These are phyloP conservation scores for Xylariaceae sp. DNA, from an alignment of 2,329 filamentous ascomycete species.

Conservation along the genomic window DNA sequence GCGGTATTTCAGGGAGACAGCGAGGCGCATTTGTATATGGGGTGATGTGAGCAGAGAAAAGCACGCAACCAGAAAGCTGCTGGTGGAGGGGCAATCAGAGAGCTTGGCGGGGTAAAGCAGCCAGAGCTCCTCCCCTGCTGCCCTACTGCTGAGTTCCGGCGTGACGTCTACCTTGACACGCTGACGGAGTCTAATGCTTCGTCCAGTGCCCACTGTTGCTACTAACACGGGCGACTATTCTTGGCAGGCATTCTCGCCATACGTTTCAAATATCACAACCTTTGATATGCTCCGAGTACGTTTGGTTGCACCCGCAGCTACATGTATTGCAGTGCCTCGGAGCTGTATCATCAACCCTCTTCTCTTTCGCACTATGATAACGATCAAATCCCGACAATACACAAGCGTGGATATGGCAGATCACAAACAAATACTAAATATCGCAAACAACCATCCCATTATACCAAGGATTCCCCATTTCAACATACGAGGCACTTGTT, in stretches of 20 bases:
- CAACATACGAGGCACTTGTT: too few species aligned
- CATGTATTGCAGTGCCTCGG: neutral
- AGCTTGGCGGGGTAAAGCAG: constrained; percentile 31
- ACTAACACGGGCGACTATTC: neutral
- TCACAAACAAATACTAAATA: too few species aligned
- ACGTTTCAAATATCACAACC: neutral
- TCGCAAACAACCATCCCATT: too few species aligned
- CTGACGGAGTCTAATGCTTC: neutral
- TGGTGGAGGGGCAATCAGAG: constrained; percentile 33
- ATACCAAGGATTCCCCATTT: too few species aligned
- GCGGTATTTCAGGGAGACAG: constrained; percentile 24
- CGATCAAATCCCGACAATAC: neutral
- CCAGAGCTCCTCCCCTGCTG: constrained; percentile 16
- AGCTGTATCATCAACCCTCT: constrained; percentile 4
- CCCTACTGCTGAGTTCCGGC: constrained; percentile 2
- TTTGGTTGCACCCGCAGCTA: constrained; percentile 20
- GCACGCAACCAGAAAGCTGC: constrained; percentile 31
- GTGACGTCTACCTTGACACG: constrained; percentile 15
- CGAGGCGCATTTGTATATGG: constrained; percentile 19
- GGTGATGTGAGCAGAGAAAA: constrained; percentile 29
- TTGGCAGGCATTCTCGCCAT: constrained; percentile 3
- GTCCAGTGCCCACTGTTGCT: constrained; percentile 13
- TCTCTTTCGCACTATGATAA: constrained; percentile 21
- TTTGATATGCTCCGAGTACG: constrained; percentile 15
- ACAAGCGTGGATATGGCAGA: too few species aligned